Evolutionary conservation across 1,284 basidiomycete genomes (phyloP).

Genomic region (Inonotus obliquus): DNA sequence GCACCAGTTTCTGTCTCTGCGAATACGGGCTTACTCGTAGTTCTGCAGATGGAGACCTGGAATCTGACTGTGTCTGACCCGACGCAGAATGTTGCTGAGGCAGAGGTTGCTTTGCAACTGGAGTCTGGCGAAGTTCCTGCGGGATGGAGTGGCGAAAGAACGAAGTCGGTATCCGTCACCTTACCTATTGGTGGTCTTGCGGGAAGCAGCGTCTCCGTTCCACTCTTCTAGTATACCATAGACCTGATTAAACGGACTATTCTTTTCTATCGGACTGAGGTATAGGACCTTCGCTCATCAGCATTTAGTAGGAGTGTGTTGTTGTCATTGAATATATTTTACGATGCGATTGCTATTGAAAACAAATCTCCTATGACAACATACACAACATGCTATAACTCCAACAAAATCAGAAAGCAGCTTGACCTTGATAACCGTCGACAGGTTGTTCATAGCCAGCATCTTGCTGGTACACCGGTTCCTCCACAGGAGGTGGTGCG

Average conservation of each 20-base stretch:
- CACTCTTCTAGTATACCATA: not conserved
- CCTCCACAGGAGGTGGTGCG: constrained; percentile 47
- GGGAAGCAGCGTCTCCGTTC: constrained; percentile 38
- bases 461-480: constrained; percentile 41
- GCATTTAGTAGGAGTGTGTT: not conserved
- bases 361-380: constrained; percentile 1
- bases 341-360: constrained; percentile 3
- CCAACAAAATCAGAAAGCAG: constrained; percentile 43
- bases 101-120: constrained; percentile 27
- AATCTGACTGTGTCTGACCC: constrained; percentile 57
- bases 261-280: not conserved
- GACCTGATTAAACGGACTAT: not conserved
- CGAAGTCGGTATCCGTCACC: constrained; percentile 28
- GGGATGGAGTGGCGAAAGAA: constrained; percentile 27
- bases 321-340: constrained; percentile 4
- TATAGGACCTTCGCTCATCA: not conserved
- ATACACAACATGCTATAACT: constrained; percentile 1
- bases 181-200: constrained; percentile 32
- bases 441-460: constrained; percentile 25
- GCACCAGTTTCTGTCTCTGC: constrained; percentile 36
- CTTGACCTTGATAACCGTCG: constrained; percentile 31
- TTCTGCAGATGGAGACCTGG: constrained; percentile 39
- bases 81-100: constrained; percentile 31
- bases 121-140: constrained; percentile 25
- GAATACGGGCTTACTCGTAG: constrained; percentile 38